Base-by-base conservation (phyloP, 1,284 basidiomycete genomes). In the Lentinula novae-zelandiae region DNA sequence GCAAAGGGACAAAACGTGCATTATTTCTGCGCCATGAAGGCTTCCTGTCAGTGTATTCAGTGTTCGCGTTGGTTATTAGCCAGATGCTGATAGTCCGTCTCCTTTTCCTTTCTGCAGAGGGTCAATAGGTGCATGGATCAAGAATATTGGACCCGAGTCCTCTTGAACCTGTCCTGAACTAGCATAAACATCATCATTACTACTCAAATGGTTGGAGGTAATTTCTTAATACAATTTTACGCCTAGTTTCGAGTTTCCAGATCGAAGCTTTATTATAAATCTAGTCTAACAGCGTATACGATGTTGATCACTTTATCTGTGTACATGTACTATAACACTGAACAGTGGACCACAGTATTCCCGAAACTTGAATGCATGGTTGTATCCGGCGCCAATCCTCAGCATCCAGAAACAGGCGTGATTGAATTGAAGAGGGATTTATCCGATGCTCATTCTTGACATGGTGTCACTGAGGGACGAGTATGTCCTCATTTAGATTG, bases 1-100 rank as follows among this genome's bases (percentile, higher is more conserved):
- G 94, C 71, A 96, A 97, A 75, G 97, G 97, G 1, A 96, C 90
- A 33, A 99, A 98, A 76, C 87, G 94, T 39, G 97, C 97, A 49
- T 83, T 97, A 68, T 99, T 99, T 81, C 80, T 99, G 60, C 86
- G 97, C 64, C 97, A 99, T 71, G 97, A 99, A 78, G 97, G 97
- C 3, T 99, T 98, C 80, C 76, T 99, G 84, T 97, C 78, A 76
- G 95, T 87, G 38, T 61, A 46, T 50, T 58, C 57, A 58, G 27
- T 27, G 9, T 68, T n/a, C 60, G 52, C 22, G 52, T 44, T 39
- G 17, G 46, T 27, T 65, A 52, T 38, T 27, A 54, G 50, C 5
- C 17, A n/a, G 42, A 51, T 56, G 22, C 65, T 69, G 55, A 70
- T 63, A 44, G 17, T 54, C 65, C 0, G 5, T 33, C 17, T 60